Percentiles rank a stretch among this genome's conserved stretches.
These are phyloP conservation scores for Carnegiea gigantea DNA, from an alignment of 179 eudicot species.

Conservation along the genomic window DNA sequence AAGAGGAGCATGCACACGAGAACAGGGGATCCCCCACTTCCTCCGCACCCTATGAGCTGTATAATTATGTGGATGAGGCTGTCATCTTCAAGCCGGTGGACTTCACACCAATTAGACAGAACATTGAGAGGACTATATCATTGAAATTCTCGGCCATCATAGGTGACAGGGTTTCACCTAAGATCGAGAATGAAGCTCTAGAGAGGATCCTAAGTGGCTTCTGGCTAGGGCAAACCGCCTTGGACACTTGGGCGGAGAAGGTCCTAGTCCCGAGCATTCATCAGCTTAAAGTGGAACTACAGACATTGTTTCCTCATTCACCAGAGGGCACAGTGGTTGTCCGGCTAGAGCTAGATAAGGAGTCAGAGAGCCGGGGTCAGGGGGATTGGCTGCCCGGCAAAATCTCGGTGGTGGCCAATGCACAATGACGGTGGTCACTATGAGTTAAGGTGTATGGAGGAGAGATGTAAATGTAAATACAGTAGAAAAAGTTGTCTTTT, in stretches of 20 bases:
- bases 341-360: conserved; percentile 54
- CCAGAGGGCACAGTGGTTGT: conserved; percentile 36
- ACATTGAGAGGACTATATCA: conserved; percentile 44
- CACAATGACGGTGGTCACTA: conserved; percentile 14
- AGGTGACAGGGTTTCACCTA: conserved; percentile 39
- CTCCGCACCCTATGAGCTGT: conserved; percentile 49
- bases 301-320: conserved; percentile 2
- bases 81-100: conserved; percentile 74
- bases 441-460: conserved; percentile 22
- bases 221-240: conserved; percentile 62
- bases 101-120: conserved; percentile 33
- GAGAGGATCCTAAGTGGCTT: conserved; percentile 72
- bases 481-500: conserved; percentile 32
- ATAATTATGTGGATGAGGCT: conserved; percentile 50
- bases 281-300: conserved; percentile 43
- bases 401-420: conserved; percentile 38
- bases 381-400: conserved; percentile 71
- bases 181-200: conserved; percentile 60
- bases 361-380: conserved; percentile 32
- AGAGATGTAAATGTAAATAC: conserved; percentile 35
- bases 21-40: conserved; percentile 47
- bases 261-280: conserved; percentile 62
- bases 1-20: conserved; percentile 43
- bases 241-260: conserved; percentile 65
- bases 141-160: conserved; percentile 36